phyloP scores from a whole-genome alignment of 805 yeast species.

The Saturnispora sanitii region DNA sequence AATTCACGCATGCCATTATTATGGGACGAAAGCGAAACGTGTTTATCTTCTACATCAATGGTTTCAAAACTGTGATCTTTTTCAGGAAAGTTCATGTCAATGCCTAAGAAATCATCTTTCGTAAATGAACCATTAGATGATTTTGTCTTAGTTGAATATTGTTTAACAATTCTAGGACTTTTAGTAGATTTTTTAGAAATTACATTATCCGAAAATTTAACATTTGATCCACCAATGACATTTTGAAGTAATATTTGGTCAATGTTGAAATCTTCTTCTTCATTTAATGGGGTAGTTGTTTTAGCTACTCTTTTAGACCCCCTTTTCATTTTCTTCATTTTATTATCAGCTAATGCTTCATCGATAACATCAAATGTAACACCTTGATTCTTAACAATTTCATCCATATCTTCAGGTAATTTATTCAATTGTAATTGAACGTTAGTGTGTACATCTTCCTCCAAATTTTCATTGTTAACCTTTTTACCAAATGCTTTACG shows the following conservation, averaged over 20 bases:
- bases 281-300: neutral
- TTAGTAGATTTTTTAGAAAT: neutral
- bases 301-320: neutral
- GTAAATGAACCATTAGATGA: too few species aligned
- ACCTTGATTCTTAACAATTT: constrained; percentile 5
- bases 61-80: too few species aligned
- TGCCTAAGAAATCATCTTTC: too few species aligned
- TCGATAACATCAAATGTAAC: constrained; percentile 9
- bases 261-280: constrained; percentile 1
- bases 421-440: constrained; percentile 11
- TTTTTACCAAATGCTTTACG: constrained; percentile 14
- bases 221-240: neutral
- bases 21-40: too few species aligned
- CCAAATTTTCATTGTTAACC: constrained; percentile 10
- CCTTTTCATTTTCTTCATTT: neutral
- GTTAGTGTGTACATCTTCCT: constrained; percentile 16
- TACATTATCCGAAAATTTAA: constrained; percentile 2
- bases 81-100: too few species aligned
- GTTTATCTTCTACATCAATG: too few species aligned
- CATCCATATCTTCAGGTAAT: constrained; percentile 17
- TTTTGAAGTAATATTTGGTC: neutral
- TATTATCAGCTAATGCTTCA: constrained; percentile 5
- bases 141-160: neutral
- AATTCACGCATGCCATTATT: too few species aligned
- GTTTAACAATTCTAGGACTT: neutral